Conservation (phyloP, 2,329 filamentous ascomycete genomes). For the Colletotrichum tamarilloi region DNA sequence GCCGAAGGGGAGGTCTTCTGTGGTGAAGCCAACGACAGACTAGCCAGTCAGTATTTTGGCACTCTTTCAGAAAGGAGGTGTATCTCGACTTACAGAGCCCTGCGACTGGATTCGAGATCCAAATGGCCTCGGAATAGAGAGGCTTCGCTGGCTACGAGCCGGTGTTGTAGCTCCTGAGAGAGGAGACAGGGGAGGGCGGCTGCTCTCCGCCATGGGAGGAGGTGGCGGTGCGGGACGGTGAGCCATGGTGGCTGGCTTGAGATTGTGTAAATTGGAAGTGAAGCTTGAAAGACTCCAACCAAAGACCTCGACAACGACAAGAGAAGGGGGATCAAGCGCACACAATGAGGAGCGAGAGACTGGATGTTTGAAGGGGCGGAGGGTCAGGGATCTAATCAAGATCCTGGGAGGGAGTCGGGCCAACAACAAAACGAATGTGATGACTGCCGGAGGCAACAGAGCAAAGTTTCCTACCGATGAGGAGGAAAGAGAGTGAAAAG, state of each 20-base stretch:
- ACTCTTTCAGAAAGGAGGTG: neutral
- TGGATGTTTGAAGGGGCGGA: conserved; percentile 2
- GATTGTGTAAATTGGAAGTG: neutral
- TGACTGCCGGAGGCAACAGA: conserved; percentile 35
- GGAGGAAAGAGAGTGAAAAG: conserved; percentile 15
- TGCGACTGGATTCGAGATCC: conserved; percentile 23
- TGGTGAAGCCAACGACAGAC: conserved; percentile 48
- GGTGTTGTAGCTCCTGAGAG: conserved; percentile 13
- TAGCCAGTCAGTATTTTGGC: conserved; percentile 22
- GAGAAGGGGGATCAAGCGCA: conserved; percentile 4
- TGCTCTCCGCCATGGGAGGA: conserved; percentile 19
- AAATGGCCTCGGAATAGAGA: conserved; percentile 30
- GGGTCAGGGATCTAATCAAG: conserved; percentile 31
- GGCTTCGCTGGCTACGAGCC: conserved; percentile 32
- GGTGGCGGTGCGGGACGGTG: conserved; percentile 2
- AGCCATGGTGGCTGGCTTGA: neutral
- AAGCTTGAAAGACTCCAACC: neutral
- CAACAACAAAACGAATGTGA: conserved; percentile 35
- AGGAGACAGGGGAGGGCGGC: conserved; percentile 12
- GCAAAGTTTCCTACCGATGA: conserved; percentile 22
- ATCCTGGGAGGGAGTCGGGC: conserved; percentile 20
- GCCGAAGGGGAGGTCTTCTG: conserved; percentile 42
- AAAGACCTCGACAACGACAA: conserved; percentile 12
- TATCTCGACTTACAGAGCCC: conserved; percentile 16
- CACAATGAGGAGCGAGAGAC: conserved; percentile 18